Base-by-base conservation (phyloP, 179 eudicot genomes). In the Dionaea muscipula region DNA sequence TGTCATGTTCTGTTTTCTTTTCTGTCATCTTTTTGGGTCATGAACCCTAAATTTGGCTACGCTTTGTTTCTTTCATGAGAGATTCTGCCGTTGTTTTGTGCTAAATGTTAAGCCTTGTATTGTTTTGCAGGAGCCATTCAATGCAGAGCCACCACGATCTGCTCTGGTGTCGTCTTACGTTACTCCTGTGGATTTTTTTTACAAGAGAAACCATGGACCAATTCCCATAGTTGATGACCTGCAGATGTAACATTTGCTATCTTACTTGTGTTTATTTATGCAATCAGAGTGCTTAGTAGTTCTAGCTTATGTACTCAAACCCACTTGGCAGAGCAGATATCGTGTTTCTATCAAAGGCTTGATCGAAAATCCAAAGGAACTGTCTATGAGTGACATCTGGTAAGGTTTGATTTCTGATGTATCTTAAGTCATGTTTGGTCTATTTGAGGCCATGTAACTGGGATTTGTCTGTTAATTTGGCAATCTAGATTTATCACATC, bases 201-300 rank as follows among this genome's bases (percentile, higher is more conserved):
- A 91, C 76, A 91, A 91, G 77, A 77, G 98, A 75, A 91, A 78
- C 58, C 98, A 91, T 76, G 98, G 98, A 52, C 94, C 98, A 6
- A 87, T 91, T 56, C 98, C 94, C 53, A 26, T 91, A 12, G 82
- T 84, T 48, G 94, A 91, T 24, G 94, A 87, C 69, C 66, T 87
- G 2, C 83, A 82, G 52, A 82, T 85, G 98, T 87, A 14, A 20
- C 40, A 3, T 26, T 26, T 22, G 13, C 38, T 40, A n/a, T 22
- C 56, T 9, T 25, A 6, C 28, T 60, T 47, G n/a, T 1, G 3
- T 26, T 11, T 41, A 13, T 37, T 56, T 7, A 12, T 52, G 16
- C 25, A 35, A 25, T 38, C 6, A 51, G 23, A 59, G 43, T 19
- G 47, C 25, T 52, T 47, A 49, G 33, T 49, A 24, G 53, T 25